Evolutionary conservation across 208 protist species (phyloP), one percentile per base, ranked within the genome.

Genomic region (Leishmania tarentolae): DNA sequence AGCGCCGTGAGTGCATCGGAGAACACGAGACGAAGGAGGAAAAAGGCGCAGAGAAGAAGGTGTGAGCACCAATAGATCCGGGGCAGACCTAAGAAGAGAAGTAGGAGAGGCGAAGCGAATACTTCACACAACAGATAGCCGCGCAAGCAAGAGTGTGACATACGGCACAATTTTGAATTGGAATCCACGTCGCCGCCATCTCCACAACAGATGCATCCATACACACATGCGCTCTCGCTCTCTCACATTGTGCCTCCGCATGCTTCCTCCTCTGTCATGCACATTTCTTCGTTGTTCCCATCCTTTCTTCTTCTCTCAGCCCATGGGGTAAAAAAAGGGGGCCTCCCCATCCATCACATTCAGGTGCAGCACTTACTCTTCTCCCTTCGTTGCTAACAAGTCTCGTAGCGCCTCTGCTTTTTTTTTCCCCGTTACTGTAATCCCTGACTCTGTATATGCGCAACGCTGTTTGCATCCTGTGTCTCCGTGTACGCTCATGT

Each of bases 1-100:
- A 75, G 78, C 46, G 79, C 65, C 80, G 37, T 44, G 59, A 76
- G 9, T 2, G 75, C 28, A 75, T 31, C 40, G 44, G 28, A 57
- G 59, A 40, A 7, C 24, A 40, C 31, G 47, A 9, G 66, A 7
- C 17, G 15, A 53, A 13, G 42, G 52, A n/a, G 46, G 15, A 57
- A 78, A 78, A 78, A 56, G 59, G 31, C 37, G 35, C 57, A n/a
- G 37, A 47, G 37, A 24, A 31, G 42, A 28, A 46, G 68, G 42
- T 13, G 24, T 2, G 6, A 31, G 68, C 40, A 52, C 68, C 1
- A 2, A 31, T 7, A 59, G 47, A 21, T 47, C 75, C 75, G 21
- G 68, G 69, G 52, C 17, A 76, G 21, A 83, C 35, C 37, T 52
- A 71, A 50, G 63, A 9, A 9, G 11, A 6, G 53, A 63, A 47